phyloP scores from a whole-genome alignment of 2,329 filamentous ascomycete species.

The Diaporthe vexans region DNA sequence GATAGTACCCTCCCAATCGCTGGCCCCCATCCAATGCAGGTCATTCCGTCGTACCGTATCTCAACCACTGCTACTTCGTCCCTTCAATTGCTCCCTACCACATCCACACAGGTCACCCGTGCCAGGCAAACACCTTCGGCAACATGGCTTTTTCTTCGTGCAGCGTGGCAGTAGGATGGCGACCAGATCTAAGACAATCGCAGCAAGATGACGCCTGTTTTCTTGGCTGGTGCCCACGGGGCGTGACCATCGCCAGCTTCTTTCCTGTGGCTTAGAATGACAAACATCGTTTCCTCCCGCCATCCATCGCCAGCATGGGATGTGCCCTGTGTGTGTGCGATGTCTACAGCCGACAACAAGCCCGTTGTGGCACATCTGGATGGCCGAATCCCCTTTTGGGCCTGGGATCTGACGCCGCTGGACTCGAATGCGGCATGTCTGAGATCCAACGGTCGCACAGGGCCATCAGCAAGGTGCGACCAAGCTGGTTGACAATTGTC shows the following conservation, averaged over 20 bases:
- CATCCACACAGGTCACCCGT: background rate
- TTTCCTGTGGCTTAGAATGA: background rate
- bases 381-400: background rate
- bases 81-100: background rate
- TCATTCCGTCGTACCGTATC: background rate
- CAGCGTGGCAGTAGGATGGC: background rate
- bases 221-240: background rate
- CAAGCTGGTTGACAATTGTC: background rate
- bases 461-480: slow-evolving; percentile 8
- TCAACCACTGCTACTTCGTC: background rate
- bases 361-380: background rate
- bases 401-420: slow-evolving; percentile 31
- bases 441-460: slow-evolving; percentile 38
- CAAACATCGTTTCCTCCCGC: background rate
- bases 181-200: slow-evolving; percentile 37
- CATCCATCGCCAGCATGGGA: background rate
- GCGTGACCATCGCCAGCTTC: background rate
- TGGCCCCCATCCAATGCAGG: slow-evolving; percentile 17
- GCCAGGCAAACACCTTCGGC: slow-evolving; percentile 3
- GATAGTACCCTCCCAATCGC: background rate
- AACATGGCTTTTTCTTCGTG: background rate
- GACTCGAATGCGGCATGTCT: slow-evolving; percentile 37
- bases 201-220: slow-evolving; percentile 35
- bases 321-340: background rate
- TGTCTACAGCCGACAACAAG: background rate